phyloP scores from a whole-genome alignment of 2,329 filamentous ascomycete genomes.

The Cercospora janseana region DNA sequence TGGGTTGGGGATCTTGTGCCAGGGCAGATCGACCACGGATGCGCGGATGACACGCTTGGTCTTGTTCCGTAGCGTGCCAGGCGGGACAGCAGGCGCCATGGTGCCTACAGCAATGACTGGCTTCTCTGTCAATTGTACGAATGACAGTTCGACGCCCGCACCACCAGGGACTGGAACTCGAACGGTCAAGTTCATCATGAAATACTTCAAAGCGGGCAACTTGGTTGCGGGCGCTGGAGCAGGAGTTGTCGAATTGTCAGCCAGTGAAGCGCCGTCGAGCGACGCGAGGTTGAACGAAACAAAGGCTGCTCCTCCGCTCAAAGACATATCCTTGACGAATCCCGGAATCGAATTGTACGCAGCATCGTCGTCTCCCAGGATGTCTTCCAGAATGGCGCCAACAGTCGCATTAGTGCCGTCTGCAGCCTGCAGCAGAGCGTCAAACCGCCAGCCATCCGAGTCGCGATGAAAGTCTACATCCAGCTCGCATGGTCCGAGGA shows the following conservation, averaged over 20 bases:
- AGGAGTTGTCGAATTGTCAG: not conserved
- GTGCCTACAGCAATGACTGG: not conserved
- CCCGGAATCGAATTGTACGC: not conserved
- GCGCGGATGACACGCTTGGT: conserved; percentile 12
- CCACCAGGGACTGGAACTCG: conserved; percentile 7
- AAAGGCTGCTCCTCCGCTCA: not conserved
- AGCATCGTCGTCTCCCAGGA: not conserved
- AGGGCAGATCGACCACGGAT: conserved; percentile 4
- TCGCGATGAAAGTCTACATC: not conserved
- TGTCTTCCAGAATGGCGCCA: not conserved
- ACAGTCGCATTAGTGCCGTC: not conserved
- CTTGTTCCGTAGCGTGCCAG: not conserved
- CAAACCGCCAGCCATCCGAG: not conserved
- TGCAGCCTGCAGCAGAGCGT: not conserved
- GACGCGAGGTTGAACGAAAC: not conserved
- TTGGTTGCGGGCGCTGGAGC: not conserved
- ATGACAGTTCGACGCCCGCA: conserved; percentile 7
- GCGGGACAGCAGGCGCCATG: not conserved
- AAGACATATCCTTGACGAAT: not conserved
- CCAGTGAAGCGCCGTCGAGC: not conserved
- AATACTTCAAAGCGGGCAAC: not conserved
- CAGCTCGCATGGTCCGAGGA: conserved; percentile 6
- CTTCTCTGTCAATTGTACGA: conserved; percentile 9
- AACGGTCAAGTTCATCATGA: conserved; percentile 5
- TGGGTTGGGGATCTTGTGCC: conserved; percentile 12